Percentiles rank a stretch among this genome's conserved stretches.
Conservation (phyloP, 257 asterid genomes). For the Datura wrightii region DNA sequence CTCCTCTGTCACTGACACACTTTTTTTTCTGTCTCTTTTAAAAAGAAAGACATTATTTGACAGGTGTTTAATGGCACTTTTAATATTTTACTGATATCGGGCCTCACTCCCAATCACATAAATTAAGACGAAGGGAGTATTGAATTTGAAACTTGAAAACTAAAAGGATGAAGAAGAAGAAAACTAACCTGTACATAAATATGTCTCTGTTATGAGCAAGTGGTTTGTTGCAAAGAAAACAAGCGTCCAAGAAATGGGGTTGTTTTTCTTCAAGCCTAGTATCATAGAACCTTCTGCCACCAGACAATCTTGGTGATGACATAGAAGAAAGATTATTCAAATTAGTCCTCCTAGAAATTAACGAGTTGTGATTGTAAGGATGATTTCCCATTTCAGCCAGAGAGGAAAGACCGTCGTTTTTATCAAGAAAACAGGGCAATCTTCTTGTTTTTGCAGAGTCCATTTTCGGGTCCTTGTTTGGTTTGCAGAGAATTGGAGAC, state of each 20-base stretch:
- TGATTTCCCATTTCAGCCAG: not conserved
- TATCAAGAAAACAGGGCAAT: not conserved
- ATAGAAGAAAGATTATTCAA: not conserved
- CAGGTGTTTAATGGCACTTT: no score
- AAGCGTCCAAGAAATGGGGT: slow-evolving; percentile 51
- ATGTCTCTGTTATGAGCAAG: slow-evolving; percentile 46
- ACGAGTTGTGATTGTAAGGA: not conserved
- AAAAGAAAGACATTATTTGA: no score
- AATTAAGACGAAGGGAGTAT: no score
- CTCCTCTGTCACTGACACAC: no score
- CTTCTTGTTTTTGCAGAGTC: not conserved
- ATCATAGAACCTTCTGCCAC: slow-evolving; percentile 19
- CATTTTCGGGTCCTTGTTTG: not conserved
- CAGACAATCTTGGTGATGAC: slow-evolving; percentile 32
- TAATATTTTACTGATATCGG: no score
- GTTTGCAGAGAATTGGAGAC: not conserved
- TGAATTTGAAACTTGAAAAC: not conserved
- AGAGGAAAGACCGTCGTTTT: not conserved
- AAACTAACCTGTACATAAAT: slow-evolving; percentile 55
- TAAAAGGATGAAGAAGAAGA: not conserved
- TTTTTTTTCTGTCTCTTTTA: no score
- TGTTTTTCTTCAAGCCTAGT: slow-evolving; percentile 36
- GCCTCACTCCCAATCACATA: no score
- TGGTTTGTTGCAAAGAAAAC: slow-evolving; percentile 49
- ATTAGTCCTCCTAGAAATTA: not conserved